Conservation (phyloP, 2,329 filamentous ascomycete genomes). For the Zymoseptoria tritici region DNA sequence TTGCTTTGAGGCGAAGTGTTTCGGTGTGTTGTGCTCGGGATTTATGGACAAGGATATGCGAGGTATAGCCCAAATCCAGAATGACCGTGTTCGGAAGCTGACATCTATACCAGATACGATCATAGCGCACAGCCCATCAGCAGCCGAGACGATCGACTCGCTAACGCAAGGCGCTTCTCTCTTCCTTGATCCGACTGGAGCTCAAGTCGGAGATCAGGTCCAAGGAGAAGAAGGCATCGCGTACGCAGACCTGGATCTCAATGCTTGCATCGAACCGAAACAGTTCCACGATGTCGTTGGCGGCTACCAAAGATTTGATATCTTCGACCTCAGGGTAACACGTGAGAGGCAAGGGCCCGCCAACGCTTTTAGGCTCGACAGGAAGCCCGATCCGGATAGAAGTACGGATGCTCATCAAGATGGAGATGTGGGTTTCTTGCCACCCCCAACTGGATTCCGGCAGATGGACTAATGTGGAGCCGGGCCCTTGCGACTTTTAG, state of each 20-base stretch:
- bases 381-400: background rate
- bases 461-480: background rate
- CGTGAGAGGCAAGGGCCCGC: slow-evolving; percentile 29
- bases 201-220: slow-evolving; percentile 31
- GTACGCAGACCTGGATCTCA: slow-evolving; percentile 46
- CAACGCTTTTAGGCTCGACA: slow-evolving; percentile 5
- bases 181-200: slow-evolving; percentile 47
- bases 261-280: slow-evolving; percentile 47
- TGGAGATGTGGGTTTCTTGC: background rate
- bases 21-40: slow-evolving; percentile 45
- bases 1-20: slow-evolving; percentile 53
- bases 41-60: slow-evolving; percentile 31
- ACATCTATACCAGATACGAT: slow-evolving; percentile 26
- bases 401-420: background rate
- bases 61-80: slow-evolving; percentile 4
- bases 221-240: slow-evolving; percentile 43
- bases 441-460: background rate
- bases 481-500: background rate
- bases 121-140: slow-evolving; percentile 18
- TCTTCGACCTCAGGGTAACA: slow-evolving; percentile 47
- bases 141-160: slow-evolving; percentile 29
- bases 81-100: background rate
- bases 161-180: slow-evolving; percentile 42
- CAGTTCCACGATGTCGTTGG: slow-evolving; percentile 52
- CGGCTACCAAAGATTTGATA: slow-evolving; percentile 48